Evolutionary conservation across 1,284 basidiomycete genomes (phyloP), one percentile per base, ranked within the genome.

Genomic region (Malassezia furfur): DNA sequence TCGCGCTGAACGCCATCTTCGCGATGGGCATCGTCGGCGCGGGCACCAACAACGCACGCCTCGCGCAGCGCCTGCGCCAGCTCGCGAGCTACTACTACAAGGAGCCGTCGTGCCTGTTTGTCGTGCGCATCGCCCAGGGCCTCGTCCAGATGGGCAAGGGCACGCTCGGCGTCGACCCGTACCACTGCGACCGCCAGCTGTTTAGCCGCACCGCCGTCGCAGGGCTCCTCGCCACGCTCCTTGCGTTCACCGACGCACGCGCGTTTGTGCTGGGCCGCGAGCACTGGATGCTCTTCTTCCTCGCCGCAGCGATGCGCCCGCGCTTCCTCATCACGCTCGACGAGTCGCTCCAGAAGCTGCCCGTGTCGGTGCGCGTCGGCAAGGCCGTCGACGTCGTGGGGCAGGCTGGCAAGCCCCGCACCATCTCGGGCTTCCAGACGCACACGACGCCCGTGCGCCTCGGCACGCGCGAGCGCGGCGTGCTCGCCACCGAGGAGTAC

Each of bases 121-220:
- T 90, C 81, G 93, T 96, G 12, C 85, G 94, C 55, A 84, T 98
- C 52, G 88, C 93, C 3, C 93, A 98, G 68, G 94, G 94, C 21
- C 77, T 98, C 60, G 87, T 98, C 14, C 89, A 96, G 76, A 93
- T 98, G 91, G 94, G 94, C 77, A 99, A 98, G 78, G 94, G 94
- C 36, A 96, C 91, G 9, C 87, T 99, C 69, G 88, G 89, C n/a
- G 80, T 99, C 71, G 96, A 93, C 75, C 93, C 94, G 2, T 98
- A 93, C 84, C 96, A 90, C 81, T 83, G 83, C 30, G 93, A 98
- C 76, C 83, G 93, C 44, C 84, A 81, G 57, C 85, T 94, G 66
- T 87, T 98, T 85, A 86, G 83, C 67, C 83, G 86, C 55, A 84
- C 88, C 2, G 91, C 88, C 7, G 81, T 96, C 12, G 89, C 90